Base-by-base conservation (phyloP, 2,329 filamentous ascomycete species). In the Fusarium buxicola region DNA sequence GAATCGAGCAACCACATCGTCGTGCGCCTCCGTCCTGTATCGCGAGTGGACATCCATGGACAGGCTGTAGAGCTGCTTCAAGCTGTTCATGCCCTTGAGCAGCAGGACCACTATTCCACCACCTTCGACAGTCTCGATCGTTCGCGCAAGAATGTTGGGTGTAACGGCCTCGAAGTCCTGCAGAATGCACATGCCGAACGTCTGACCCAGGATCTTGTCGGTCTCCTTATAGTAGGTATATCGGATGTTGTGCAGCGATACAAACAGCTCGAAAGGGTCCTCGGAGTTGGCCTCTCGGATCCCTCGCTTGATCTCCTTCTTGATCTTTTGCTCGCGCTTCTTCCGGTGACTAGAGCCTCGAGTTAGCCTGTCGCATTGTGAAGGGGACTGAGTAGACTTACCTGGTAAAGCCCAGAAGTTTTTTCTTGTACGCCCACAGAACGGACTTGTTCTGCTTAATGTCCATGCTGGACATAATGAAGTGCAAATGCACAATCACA, bases 211-310 rank as follows among this genome's bases (percentile, higher is more conserved):
- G 73, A 99, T 97, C 83, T 97, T 98, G 73, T 99, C 95, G 25
- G 95, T 98, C 81, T 99, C 95, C 80, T 99, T 99, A 83, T 99
- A 99, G 84, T 97, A 99, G 55, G 95, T 92, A 85, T 99, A 99
- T 77, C 95, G 91, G 75, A 99, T 97, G 77, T 97, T 93, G 81
- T 98, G 92, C 55, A 97, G 88, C 56, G 93, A 95, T 70, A 98
- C 90, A 79, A 98, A 99, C 51, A 98, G 86, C 80, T 99, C 95
- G 81, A 99, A 99, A 0, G 95, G 91, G 75, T 99, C 95, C 75
- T 96, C 92, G 51, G 88, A 86, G 77, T 99, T 97, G 62, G 91
- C 87, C 77, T 99, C 95, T 73, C 96, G 88, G 67, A 94, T 92
- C 39, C 95, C 95, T 71, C 93, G 87, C 81, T 96, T 97, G 77